These are phyloP conservation scores for Tolypocladium album DNA, from an alignment of 2,329 filamentous ascomycete species.

Conservation along the genomic window DNA sequence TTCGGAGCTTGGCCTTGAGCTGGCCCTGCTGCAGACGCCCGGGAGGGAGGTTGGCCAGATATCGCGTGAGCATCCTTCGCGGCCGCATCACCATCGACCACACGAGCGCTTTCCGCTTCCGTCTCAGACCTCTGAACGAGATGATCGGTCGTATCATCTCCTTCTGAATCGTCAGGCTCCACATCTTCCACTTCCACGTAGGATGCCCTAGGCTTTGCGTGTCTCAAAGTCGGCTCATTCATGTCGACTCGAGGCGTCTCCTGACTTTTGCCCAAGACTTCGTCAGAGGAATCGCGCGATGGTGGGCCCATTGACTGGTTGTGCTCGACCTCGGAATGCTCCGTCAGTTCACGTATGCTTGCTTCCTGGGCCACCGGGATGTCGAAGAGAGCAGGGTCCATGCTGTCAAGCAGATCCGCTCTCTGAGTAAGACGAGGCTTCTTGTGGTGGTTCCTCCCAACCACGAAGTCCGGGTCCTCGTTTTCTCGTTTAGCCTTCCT, in stretches of 20 bases:
- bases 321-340: slow-evolving; percentile 7
- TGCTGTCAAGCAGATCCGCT: slow-evolving; percentile 24
- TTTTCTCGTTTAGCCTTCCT: slow-evolving; percentile 40
- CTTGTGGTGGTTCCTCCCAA: slow-evolving; percentile 31
- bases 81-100: slow-evolving; percentile 28
- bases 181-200: slow-evolving; percentile 38
- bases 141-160: slow-evolving; percentile 25
- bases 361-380: slow-evolving; percentile 6
- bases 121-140: neutral
- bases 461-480: slow-evolving; percentile 43
- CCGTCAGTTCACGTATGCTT: slow-evolving; percentile 9
- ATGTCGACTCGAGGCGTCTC: slow-evolving; percentile 23
- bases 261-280: slow-evolving; percentile 10
- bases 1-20: slow-evolving; percentile 5
- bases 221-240: slow-evolving; percentile 37
- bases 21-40: neutral
- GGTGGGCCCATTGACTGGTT: slow-evolving; percentile 3
- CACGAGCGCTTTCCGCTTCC: slow-evolving; percentile 3
- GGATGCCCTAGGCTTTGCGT: slow-evolving; percentile 39
- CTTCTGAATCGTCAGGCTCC: slow-evolving; percentile 29
- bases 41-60: slow-evolving; percentile 6
- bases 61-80: slow-evolving; percentile 20
- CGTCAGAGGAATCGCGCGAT: slow-evolving; percentile 3
- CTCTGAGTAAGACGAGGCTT: slow-evolving; percentile 20
- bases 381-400: slow-evolving; percentile 45